A percentile compares a stretch with the other conserved stretches of the same genome.
Evolutionary conservation across 129 eudicot species (phyloP).

Genomic region (Lonicera japonica): DNA sequence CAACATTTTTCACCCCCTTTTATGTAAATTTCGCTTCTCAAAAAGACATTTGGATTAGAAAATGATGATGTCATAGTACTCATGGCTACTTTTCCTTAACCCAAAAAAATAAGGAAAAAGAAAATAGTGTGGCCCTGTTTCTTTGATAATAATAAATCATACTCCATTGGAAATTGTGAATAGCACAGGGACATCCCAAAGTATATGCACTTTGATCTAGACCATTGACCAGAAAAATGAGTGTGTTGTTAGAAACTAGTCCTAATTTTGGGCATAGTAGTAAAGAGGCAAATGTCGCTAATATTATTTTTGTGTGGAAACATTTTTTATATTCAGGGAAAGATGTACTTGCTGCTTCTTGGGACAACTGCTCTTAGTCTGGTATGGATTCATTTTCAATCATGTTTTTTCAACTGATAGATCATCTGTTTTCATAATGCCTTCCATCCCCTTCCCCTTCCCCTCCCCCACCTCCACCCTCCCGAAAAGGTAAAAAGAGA

Average conservation of each 20-base stretch:
- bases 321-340: constrained; percentile 46
- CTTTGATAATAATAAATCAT: too few relatives aligned
- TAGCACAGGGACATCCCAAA: too few relatives aligned
- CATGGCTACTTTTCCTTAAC: background rate
- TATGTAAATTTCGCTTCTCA: constrained; percentile 1
- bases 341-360: constrained; percentile 84
- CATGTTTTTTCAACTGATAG: background rate
- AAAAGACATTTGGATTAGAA: background rate
- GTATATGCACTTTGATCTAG: too few relatives aligned
- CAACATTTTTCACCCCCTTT: constrained; percentile 1
- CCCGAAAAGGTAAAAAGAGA: too few relatives aligned
- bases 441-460: too few relatives aligned
- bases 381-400: constrained; percentile 32
- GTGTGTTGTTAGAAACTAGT: too few relatives aligned
- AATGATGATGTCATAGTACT: background rate
- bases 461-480: too few relatives aligned
- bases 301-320: background rate
- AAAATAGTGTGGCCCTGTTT: too few relatives aligned
- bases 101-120: too few relatives aligned
- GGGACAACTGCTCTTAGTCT: constrained; percentile 98
- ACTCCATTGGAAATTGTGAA: too few relatives aligned
- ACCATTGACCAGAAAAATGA: too few relatives aligned
- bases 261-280: too few relatives aligned
- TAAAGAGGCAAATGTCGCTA: background rate
- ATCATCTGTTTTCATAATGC: background rate